A percentile compares a stretch with the other conserved stretches of the same genome.
Evolutionary conservation across 2,329 filamentous ascomycete species (phyloP).

Genomic region (Samsoniella hepiali): DNA sequence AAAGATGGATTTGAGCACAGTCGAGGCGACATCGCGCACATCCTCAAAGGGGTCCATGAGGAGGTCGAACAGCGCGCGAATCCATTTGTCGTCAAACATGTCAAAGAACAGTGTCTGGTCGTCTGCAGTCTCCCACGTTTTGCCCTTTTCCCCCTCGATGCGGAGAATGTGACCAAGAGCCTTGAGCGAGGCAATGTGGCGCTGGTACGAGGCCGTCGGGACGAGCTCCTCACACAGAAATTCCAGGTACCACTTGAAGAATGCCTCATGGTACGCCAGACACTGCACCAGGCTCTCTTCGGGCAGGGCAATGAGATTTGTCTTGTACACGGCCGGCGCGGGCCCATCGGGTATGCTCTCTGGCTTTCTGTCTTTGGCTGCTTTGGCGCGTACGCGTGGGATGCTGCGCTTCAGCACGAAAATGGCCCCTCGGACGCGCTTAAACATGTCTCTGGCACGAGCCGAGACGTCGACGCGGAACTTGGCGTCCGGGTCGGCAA

Average conservation of each 20-base stretch:
- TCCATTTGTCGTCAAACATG: conserved; percentile 47
- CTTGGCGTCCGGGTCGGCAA: conserved; percentile 82
- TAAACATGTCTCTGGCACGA: conserved; percentile 71
- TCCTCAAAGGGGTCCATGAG: conserved; percentile 91
- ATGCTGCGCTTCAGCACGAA: conserved; percentile 50
- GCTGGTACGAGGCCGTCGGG: conserved; percentile 82
- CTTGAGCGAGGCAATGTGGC: conserved; percentile 78
- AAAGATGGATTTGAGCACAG: conserved; percentile 49
- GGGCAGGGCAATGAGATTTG: conserved; percentile 39
- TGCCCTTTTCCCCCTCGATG: conserved; percentile 59
- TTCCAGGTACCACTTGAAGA: conserved; percentile 69
- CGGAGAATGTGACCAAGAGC: conserved; percentile 65
- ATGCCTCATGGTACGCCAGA: conserved; percentile 54
- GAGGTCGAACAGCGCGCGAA: conserved; percentile 70
- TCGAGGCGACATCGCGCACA: conserved; percentile 61
- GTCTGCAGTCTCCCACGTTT: conserved; percentile 37
- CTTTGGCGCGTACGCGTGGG: conserved; percentile 34
- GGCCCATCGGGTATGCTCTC: background rate
- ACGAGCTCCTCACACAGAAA: conserved; percentile 73
- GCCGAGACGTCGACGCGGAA: conserved; percentile 78
- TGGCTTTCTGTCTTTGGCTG: conserved; percentile 32
- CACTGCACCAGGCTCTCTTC: conserved; percentile 37
- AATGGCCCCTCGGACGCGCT: conserved; percentile 67
- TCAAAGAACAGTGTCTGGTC: conserved; percentile 41
- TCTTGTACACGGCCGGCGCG: conserved; percentile 34